Conservation (phyloP, 2,329 filamentous ascomycete species). For the Epicoccum sorghinum region DNA sequence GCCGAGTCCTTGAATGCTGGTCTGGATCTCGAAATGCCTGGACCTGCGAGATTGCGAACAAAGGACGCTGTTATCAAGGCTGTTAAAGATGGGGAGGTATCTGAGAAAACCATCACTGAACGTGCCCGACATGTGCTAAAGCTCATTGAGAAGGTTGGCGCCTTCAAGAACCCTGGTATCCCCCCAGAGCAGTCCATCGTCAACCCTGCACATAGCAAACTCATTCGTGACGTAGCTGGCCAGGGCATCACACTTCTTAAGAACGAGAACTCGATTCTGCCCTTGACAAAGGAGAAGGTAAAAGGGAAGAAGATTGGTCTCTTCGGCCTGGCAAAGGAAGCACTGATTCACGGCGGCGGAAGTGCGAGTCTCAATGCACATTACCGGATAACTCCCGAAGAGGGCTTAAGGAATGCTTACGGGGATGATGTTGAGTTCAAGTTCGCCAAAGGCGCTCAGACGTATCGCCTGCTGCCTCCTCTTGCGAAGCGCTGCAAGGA, state of each 20-base stretch:
- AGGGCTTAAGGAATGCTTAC: conserved; percentile 34
- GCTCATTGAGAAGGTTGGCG: conserved; percentile 71
- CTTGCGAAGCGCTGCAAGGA: conserved; percentile 36
- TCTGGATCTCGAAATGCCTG: conserved; percentile 48
- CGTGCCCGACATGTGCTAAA: conserved; percentile 54
- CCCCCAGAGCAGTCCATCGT: conserved; percentile 67
- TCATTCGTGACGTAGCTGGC: conserved; percentile 69
- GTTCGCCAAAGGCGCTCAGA: conserved; percentile 42
- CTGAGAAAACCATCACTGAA: conserved; percentile 39
- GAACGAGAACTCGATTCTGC: conserved; percentile 69
- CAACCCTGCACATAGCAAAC: conserved; percentile 62
- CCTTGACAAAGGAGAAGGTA: conserved; percentile 64
- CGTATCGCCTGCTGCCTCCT: conserved; percentile 42
- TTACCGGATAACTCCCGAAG: conserved; percentile 36
- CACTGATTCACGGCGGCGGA: conserved; percentile 43
- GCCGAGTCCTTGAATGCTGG: conserved; percentile 45
- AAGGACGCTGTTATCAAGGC: conserved; percentile 64
- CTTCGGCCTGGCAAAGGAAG: conserved; percentile 69
- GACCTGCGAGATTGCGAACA: conserved; percentile 69
- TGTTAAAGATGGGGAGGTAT: conserved; percentile 57
- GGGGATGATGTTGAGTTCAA: conserved; percentile 39
- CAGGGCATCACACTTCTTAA: conserved; percentile 76
- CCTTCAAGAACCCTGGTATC: conserved; percentile 63
- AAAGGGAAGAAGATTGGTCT: conserved; percentile 67
- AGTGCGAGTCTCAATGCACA: conserved; percentile 38